Evolutionary conservation across 129 eudicot genomes (phyloP), one percentile per base, ranked within the genome.

Genomic region (Solidago caesia): DNA sequence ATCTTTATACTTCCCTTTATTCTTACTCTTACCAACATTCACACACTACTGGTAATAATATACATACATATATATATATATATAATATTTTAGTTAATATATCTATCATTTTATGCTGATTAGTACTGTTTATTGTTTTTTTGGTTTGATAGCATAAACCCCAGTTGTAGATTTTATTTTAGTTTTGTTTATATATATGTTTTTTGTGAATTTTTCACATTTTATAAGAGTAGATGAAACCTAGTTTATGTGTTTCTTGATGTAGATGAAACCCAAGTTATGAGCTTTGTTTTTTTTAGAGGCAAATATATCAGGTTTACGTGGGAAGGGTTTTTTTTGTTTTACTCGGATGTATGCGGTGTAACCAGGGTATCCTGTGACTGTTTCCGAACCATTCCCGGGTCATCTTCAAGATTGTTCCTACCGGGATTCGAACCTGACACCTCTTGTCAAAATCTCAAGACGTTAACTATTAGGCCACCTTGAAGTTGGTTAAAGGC

Each of bases 1-100:
- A 84, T 75, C 91, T 91, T 6, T 94, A 85, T 70, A 78, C 79
- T 75, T 88, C 97, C 21, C 75, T 95, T 52, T 95, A 88, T 72
- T 65, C 81, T 46, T 95, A 88, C 83, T 83, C 99, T 0, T 63
- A 67, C 53, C 68, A 64, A 64, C 87, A 86, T 70, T 72, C 88
- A 8, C 84, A 72, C 46, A 79, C 21, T 14, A 82, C 42, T 15
- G 84, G 99, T 90, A 80, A 65, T 80, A 11, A 14, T 45, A 42
- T 51, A 29, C 4, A 3, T 26, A 14, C 27, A 29, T 42, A 8
- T n/a, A 9, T 27, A 11, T 9, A 2, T 70, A 4, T 44, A 52
- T 29, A 5, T 51, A 7, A 13, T 13, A n/a, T 69, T 68, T 3
- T 15, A 8, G 4, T 44, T 4, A 4, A 44, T 44, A 44, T 44